Conservation (phyloP, 2,329 filamentous ascomycete species). For the Paradendryphiella salina region DNA sequence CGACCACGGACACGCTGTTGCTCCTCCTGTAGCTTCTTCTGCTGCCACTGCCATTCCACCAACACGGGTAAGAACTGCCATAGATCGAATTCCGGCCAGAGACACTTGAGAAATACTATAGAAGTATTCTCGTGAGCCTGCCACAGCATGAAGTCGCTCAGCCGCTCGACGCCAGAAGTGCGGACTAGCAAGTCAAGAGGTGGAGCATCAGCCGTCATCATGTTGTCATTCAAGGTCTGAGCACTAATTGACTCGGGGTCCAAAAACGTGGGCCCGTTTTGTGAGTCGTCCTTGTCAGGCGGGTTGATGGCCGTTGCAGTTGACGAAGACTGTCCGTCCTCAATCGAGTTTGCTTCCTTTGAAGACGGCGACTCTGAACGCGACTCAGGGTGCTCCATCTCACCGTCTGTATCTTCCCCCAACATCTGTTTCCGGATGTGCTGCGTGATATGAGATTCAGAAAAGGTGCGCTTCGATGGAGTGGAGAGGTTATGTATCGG, state of each 20-base stretch:
- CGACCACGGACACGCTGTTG: slow-evolving; percentile 40
- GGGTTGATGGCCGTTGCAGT: slow-evolving; percentile 46
- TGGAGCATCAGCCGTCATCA: slow-evolving; percentile 83
- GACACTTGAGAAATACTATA: slow-evolving; percentile 85
- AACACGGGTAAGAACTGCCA: slow-evolving; percentile 92
- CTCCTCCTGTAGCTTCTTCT: slow-evolving; percentile 49
- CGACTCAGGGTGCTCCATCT: slow-evolving; percentile 31
- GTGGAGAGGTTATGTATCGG: slow-evolving; percentile 63
- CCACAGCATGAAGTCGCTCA: slow-evolving; percentile 99
- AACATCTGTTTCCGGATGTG: slow-evolving; percentile 67
- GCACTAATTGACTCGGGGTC: slow-evolving; percentile 88
- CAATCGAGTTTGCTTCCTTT: slow-evolving; percentile 38
- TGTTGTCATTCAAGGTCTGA: slow-evolving; percentile 79
- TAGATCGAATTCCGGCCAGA: slow-evolving; percentile 96
- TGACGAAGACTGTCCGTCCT: slow-evolving; percentile 39
- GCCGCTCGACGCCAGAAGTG: slow-evolving; percentile 86
- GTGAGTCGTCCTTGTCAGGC: slow-evolving; percentile 38
- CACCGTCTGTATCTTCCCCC: slow-evolving; percentile 45
- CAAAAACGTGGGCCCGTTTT: slow-evolving; percentile 44
- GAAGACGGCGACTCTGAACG: slow-evolving; percentile 43
- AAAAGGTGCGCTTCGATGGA: slow-evolving; percentile 69
- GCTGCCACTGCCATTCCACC: slow-evolving; percentile 79
- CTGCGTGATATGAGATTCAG: slow-evolving; percentile 81
- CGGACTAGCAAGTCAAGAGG: slow-evolving; percentile 89
- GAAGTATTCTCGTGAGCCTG: slow-evolving; percentile 92